Conservation (phyloP, 768 basidiomycete genomes). For the Tulasnella sp. region DNA sequence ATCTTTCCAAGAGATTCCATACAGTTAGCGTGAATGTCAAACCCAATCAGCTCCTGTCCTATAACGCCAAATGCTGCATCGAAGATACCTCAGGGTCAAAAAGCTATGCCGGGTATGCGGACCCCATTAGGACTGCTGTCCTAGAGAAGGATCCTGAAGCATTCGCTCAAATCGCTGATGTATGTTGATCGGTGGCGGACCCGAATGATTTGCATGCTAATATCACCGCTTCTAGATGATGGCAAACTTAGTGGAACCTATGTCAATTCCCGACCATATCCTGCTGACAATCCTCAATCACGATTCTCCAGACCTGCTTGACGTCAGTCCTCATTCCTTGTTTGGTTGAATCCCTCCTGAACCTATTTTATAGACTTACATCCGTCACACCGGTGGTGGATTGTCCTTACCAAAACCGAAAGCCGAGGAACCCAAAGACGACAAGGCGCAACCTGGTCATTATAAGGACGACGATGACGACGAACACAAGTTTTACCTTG, state of each 20-base stretch:
- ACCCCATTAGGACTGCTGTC: neutral
- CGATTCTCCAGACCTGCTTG: constrained; percentile 57
- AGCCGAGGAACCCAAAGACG: constrained; percentile 38
- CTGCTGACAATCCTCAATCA: constrained; percentile 44
- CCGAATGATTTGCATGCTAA: neutral
- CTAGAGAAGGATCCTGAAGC: neutral
- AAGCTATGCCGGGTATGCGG: neutral
- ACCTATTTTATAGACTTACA: constrained; percentile 47
- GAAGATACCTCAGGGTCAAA: neutral
- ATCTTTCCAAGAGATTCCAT: constrained; percentile 57
- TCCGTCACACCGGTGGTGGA: constrained; percentile 54
- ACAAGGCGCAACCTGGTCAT: constrained; percentile 39
- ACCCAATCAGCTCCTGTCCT: neutral
- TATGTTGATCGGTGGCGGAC: neutral
- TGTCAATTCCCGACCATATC: constrained; percentile 22
- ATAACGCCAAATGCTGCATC: neutral
- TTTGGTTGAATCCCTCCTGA: too few species aligned
- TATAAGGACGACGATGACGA: constrained; percentile 45
- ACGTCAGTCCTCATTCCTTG: constrained; percentile 39
- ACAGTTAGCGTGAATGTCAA: constrained; percentile 23
- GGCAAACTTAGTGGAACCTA: constrained; percentile 1
- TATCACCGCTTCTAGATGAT: constrained; percentile 44
- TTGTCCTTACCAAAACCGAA: constrained; percentile 38
- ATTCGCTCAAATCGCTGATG: constrained; percentile 27
- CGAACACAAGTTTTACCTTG: constrained; percentile 52